phyloP scores from a whole-genome alignment of 1,139 yeast species.

The Keqinozyma sinolaborantium region DNA sequence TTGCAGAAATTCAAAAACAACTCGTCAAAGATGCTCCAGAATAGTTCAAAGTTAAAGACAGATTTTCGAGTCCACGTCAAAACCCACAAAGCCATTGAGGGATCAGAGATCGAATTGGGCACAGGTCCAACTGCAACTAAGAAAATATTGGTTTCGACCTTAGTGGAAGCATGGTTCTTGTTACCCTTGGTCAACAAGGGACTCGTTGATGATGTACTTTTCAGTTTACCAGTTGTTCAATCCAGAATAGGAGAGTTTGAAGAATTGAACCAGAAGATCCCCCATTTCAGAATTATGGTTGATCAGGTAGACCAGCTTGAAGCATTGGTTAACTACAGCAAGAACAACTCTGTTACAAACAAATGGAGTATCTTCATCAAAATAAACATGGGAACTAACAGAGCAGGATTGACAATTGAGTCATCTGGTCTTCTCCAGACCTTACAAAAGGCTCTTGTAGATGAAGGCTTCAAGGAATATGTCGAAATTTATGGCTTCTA shows the following conservation, averaged over 20 bases:
- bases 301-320: conserved; percentile 59
- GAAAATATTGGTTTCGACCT: conserved; percentile 66
- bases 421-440: conserved; percentile 24
- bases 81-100: conserved; percentile 60
- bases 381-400: conserved; percentile 56
- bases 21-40: conserved; percentile 27
- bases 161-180: conserved; percentile 62
- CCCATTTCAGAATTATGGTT: conserved; percentile 53
- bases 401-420: conserved; percentile 56
- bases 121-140: conserved; percentile 24
- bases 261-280: conserved; percentile 37
- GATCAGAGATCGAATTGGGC: conserved; percentile 28
- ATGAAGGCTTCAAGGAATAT: conserved; percentile 16
- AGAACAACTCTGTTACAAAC: conserved; percentile 14
- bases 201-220: conserved; percentile 55
- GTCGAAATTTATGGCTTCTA: conserved; percentile 65
- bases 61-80: conserved; percentile 68
- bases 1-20: conserved; percentile 19
- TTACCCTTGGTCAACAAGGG: conserved; percentile 42
- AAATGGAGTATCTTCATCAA: conserved; percentile 59
- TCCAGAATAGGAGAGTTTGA: conserved; percentile 50
- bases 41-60: conserved; percentile 24
- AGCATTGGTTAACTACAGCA: conserved; percentile 35
- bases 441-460: conserved; percentile 21
- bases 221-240: conserved; percentile 65